Conservation (phyloP, 345 rosid species). For the Euphorbia pulcherrima region DNA sequence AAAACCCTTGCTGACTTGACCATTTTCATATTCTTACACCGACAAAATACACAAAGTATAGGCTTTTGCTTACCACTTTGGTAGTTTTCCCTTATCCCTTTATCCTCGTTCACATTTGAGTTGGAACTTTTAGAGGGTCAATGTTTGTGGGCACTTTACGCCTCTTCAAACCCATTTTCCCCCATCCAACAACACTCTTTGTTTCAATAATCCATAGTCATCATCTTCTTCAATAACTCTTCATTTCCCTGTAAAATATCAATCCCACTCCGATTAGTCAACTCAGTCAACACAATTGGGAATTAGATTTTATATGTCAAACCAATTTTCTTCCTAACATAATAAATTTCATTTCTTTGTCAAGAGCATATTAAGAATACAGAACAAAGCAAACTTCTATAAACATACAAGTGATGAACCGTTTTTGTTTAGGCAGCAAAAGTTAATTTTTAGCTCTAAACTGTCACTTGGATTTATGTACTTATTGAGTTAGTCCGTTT, state of each 20-base stretch:
- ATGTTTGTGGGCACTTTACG: slow-evolving; percentile 23
- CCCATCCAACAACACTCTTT: too few relatives aligned
- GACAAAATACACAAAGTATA: slow-evolving; percentile 14
- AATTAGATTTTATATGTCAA: too few relatives aligned
- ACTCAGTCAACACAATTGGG: too few relatives aligned
- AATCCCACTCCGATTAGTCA: not conserved
- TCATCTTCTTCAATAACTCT: slow-evolving; percentile 3
- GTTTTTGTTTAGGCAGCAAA: not conserved
- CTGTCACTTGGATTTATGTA: too few relatives aligned
- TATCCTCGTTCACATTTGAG: not conserved
- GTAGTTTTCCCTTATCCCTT: not conserved
- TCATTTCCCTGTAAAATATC: slow-evolving; percentile 26
- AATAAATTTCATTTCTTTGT: not conserved
- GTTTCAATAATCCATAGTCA: too few relatives aligned
- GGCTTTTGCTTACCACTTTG: slow-evolving; percentile 4
- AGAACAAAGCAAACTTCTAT: too few relatives aligned
- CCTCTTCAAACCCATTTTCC: slow-evolving; percentile 23
- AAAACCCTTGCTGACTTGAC: not conserved
- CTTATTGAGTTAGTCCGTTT: not conserved
- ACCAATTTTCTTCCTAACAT: too few relatives aligned
- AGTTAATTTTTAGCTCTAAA: not conserved
- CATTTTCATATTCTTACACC: not conserved
- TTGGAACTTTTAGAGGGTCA: slow-evolving; percentile 15
- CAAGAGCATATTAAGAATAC: not conserved
- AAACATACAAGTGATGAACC: too few relatives aligned